Base-by-base conservation (phyloP, 2,329 filamentous ascomycete species). In the Macrophomina pseudophaseolina region DNA sequence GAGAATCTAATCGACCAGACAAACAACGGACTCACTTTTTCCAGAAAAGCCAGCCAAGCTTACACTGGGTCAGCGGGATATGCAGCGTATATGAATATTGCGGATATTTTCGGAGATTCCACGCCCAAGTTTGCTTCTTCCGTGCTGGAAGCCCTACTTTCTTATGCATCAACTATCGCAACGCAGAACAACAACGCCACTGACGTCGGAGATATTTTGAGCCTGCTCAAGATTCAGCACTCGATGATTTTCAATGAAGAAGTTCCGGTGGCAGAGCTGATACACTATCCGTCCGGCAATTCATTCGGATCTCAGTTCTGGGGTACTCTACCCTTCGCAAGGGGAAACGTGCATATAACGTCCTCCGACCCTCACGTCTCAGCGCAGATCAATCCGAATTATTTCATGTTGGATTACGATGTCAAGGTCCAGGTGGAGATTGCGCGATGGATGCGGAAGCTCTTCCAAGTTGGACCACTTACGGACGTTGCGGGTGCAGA, bases 361-460 rank as follows among this genome's bases (percentile, higher is more conserved):
- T 81, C 79, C 0, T 51, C 78, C 0, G 73, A 81, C 52, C 73
- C 78, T 0, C 70, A 70, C 0, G 72, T 68, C 1, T 69, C 76
- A 14, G 81, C 82, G 0, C 51, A 68, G 1, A 81, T 84, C 64
- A 80, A 85, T 69, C 78, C 79, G 0, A 75, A 74, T 9, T 83
- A 82, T 54, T 74, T 83, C 56, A 74, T 74, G 7, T 79, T 82
- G 4, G 82, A 84, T 65, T 67, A 81, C 11, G 78, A 83, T 48
- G 66, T 84, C 11, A 72, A 79, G 4, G 77, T 79, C 0, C 75
- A 78, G 48, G n/a, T 52, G 8, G 72, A 75, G 23, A 56, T 72
- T 23, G 69, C 78, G 14, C 75, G 76, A 35, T 77, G 74, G 48
- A 69, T 79, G 16, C 75, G 74, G 4, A 76, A 68, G 12, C 72